Conservation (phyloP, 345 rosid genomes). For the Citrus trifoliata region DNA sequence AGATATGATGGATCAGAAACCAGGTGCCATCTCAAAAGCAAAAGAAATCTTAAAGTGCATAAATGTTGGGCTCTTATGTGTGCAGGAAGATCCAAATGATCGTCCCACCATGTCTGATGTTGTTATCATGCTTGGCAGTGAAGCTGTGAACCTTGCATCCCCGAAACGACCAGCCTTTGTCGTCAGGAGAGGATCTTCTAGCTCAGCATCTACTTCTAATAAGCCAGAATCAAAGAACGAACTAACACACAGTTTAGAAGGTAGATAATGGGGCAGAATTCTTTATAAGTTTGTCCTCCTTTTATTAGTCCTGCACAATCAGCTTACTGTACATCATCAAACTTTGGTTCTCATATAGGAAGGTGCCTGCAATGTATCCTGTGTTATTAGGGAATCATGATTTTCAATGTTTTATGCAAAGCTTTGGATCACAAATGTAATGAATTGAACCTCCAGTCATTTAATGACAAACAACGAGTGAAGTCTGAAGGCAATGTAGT, state of each 20-base stretch:
- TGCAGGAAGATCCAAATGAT: conserved; percentile 52
- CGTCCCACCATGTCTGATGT: conserved; percentile 53
- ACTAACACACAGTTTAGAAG: not conserved
- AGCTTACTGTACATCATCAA: not conserved
- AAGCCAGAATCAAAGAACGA: not conserved
- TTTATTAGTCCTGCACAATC: not conserved
- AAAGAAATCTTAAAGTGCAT: conserved; percentile 40
- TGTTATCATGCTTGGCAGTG: conserved; percentile 45
- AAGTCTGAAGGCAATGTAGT: too few species aligned
- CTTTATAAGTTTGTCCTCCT: not conserved
- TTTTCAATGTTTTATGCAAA: too few species aligned
- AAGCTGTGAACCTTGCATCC: conserved; percentile 27
- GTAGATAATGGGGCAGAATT: not conserved
- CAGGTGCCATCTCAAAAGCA: conserved; percentile 16
- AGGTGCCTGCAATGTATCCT: not conserved
- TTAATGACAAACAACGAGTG: too few species aligned
- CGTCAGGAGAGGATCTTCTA: conserved; percentile 26
- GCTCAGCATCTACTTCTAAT: conserved; percentile 15
- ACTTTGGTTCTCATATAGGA: not conserved
- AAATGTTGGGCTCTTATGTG: conserved; percentile 52
- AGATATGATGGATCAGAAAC: conserved; percentile 36
- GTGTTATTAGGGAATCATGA: not conserved
- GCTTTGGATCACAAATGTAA: too few species aligned
- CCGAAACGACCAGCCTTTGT: conserved; percentile 53
- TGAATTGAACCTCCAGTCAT: too few species aligned